Evolutionary conservation across 352 stramenopile species (phyloP), one percentile per base, ranked within the genome.

Genomic region (Chloridella minuta): DNA sequence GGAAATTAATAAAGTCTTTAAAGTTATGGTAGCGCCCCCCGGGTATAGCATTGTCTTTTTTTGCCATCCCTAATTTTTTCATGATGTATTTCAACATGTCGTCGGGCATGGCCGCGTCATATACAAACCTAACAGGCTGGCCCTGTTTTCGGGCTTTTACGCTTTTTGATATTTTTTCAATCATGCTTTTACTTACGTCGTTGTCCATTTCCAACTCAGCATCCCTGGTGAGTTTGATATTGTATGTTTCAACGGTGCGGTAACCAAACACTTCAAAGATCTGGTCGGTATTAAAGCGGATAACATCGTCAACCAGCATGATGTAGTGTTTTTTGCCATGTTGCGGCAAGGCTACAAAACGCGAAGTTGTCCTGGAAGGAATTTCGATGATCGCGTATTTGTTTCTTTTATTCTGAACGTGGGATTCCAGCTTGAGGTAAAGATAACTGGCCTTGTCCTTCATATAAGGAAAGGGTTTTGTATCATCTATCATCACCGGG

Each of bases 1-100:
- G 40, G n/a, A 66, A 66, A 66, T 66, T 66, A n/a, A 66, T 66
- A n/a, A 66, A 66, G n/a, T 66, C n/a, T 66, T 66, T 66, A 66
- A 66, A 66, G n/a, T 66, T 66, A 66, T 66, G 40, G n/a, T 66
- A 66, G n/a, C 40, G 40, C n/a, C 40, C 40, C 10, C 40, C 40
- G 10, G 40, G 40, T 66, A 66, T 66, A n/a, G 40, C 40, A 66
- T 66, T 66, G n/a, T 66, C 40, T 66, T 66, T 66, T 66, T 66
- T 66, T 18, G 40, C 40, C 40, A 66, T 66, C n/a, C 40, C 40
- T 66, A 66, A 66, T 66, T n/a, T 10, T 66, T 66, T 66, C 40
- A 66, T 66, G n/a, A 66, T 66, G 40, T 66, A 66, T 66, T 66
- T 66, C 10, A 66, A n/a, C 40, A 66, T 66, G 40, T 66, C 40